Conservation (phyloP, 1,284 basidiomycete genomes). For the Neolentinus lepideus region DNA sequence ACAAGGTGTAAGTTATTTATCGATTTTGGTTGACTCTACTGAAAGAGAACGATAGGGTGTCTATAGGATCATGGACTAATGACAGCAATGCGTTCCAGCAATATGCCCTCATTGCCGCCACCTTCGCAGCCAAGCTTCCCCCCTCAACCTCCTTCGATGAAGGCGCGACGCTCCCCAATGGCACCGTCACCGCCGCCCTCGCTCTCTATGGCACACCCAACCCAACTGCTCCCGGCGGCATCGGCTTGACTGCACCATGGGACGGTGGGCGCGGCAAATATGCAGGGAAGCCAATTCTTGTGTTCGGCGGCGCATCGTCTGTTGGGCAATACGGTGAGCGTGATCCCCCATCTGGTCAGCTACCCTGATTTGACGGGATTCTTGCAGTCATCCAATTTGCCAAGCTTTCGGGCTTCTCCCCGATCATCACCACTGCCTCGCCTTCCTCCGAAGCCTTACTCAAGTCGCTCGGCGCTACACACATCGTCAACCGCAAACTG, state of each 20-base stretch:
- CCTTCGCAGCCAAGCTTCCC: conserved; percentile 10
- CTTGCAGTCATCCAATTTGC: conserved; percentile 1
- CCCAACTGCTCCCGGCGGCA: conserved; percentile 4
- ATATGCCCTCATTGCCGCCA: conserved; percentile 12
- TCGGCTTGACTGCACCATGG: neutral
- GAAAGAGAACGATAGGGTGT: too few species aligned
- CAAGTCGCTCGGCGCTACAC: conserved; percentile 42
- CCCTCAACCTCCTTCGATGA: conserved; percentile 4
- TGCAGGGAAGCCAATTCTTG: neutral
- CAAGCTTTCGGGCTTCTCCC: conserved; percentile 9
- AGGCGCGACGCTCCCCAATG: conserved; percentile 8
- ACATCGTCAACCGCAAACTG: conserved; percentile 38
- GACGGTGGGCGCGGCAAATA: neutral
- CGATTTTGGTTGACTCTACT: too few species aligned
- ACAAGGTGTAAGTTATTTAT: conserved; percentile 39
- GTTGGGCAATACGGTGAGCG: neutral
- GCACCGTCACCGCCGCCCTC: conserved; percentile 5
- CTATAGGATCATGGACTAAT: too few species aligned
- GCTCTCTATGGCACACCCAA: conserved; percentile 2
- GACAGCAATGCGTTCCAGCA: conserved; percentile 16
- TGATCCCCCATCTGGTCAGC: too few species aligned
- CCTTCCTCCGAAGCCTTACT: conserved; percentile 30
- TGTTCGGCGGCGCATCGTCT: neutral
- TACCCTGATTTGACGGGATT: neutral
- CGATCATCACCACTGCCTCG: conserved; percentile 44